Evolutionary conservation across 345 rosid species (phyloP), one percentile per base, ranked within the genome.

Genomic region (Populus davidiana): DNA sequence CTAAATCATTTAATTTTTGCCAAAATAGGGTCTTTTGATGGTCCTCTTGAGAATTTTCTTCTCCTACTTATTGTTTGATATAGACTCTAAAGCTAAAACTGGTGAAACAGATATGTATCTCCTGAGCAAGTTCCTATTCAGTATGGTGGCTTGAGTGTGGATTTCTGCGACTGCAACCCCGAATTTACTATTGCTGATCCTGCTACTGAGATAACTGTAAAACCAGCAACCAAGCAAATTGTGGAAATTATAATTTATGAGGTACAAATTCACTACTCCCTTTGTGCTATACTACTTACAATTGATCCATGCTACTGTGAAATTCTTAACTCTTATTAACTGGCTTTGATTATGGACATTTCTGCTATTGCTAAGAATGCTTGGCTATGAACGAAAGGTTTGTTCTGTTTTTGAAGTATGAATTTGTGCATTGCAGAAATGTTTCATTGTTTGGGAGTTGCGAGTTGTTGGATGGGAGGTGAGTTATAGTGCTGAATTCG

Each of bases 391-490:
- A 73, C 61, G 54, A 44, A 66, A 61, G 41, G 25, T 43, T 38
- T 77, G 59, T 7, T 64, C 35, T 50, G 12, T 35, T 18, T 1
- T 62, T 29, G 50, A 75, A 47, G 67, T 50, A 33, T 23, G 23
- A 39, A n/a, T 21, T 65, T 17, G 54, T 75, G 70, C 35, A 62
- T 54, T 83, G 81, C 86, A 94, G 97, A 89, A 83, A 89, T 94
- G 98, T 79, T 79, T 85, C 41, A 81, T 91, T n/a, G 88, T 88
- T 67, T 94, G 98, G 98, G 98, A 94, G 85, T 50, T 91, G 71
- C 87, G 98, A 33, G 99, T 93, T 11, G 92, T 91, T 35, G 98
- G 95, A 29, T 94, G 99, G 99, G 97, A 93, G 70, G 94, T 93
- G 81, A 90, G 86, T 79, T 91, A 86, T 71, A 87, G 90, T 49